phyloP scores from a whole-genome alignment of 2,329 filamentous ascomycete genomes.

The Raffaelea albimanens region DNA sequence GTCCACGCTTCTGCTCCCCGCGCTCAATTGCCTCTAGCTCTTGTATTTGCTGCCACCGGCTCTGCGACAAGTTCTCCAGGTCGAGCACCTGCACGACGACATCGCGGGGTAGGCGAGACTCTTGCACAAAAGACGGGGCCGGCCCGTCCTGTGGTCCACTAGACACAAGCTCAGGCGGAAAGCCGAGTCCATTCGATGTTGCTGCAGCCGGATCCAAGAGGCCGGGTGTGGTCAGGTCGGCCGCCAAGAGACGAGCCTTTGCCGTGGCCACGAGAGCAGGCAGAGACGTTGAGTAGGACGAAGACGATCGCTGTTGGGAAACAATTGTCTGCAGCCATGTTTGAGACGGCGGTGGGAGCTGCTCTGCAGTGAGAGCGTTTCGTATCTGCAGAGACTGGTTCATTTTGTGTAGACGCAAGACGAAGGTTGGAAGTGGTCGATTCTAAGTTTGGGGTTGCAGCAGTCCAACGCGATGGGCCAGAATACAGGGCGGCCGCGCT shows the following conservation, averaged over 20 bases:
- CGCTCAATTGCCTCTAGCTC: conserved; percentile 64
- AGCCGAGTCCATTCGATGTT: conserved; percentile 23
- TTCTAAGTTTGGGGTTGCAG: no score
- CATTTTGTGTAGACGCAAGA: conserved; percentile 16
- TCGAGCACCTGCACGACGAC: conserved; percentile 76
- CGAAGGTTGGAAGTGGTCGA: background rate
- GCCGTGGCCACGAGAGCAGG: conserved; percentile 69
- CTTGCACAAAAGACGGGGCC: conserved; percentile 38
- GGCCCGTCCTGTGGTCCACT: no score
- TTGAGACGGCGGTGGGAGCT: conserved; percentile 40
- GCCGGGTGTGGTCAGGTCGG: conserved; percentile 59
- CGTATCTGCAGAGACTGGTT: conserved; percentile 39
- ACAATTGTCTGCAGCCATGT: conserved; percentile 58
- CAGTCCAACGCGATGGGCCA: no score
- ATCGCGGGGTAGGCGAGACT: conserved; percentile 48
- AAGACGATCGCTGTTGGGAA: conserved; percentile 31
- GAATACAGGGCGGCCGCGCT: no score
- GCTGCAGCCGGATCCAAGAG: conserved; percentile 34
- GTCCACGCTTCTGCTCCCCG: conserved; percentile 64
- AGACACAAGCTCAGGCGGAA: conserved; percentile 39
- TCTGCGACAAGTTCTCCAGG: conserved; percentile 71
- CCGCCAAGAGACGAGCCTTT: conserved; percentile 67
- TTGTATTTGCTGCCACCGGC: conserved; percentile 81
- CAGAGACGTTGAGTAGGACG: conserved; percentile 53
- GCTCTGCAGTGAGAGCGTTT: conserved; percentile 38